Evolutionary conservation across 306 rosid species (phyloP), one percentile per base, ranked within the genome.

Genomic region (Psophocarpus tetragonolobus): DNA sequence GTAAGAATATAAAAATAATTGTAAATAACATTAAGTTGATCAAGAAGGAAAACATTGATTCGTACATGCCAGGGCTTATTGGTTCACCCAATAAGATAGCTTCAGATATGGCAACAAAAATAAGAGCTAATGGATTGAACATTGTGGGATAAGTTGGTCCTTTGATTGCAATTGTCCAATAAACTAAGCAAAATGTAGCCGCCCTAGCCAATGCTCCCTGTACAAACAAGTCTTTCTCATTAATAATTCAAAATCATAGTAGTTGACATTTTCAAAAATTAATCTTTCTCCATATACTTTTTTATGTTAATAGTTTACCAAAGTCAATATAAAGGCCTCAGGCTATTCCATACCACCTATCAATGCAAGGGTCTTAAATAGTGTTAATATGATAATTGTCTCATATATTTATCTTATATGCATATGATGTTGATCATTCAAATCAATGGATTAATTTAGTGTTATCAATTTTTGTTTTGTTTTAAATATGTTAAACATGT

Each of bases 91-190:
- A 80, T 3, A 90, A 6, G 73, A 89, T 6, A 30, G 90, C 87
- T 80, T 88, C 94, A 23, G 77, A 79, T 33, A 87, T n/a, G 10
- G 93, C 86, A 68, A 93, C 96, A 69, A 89, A 89, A 75, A 93
- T 39, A n/a, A 89, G 87, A 79, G 92, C 48, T 26, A 93, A 4
- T 4, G 97, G 93, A 73, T 91, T 89, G 84, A 91, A 93, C 90
- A 91, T 91, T 23, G 97, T 63, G 18, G 93, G 94, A 69, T 85
- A 93, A 35, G 87, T 85, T 3, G 97, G 91, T 44, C 97, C 97
- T 76, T 82, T 74, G 4, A 76, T 21, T 17, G 89, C 4, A 60
- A 91, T 80, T 38, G 75, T 83, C 96, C 96, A 84, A 23, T 85
- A 76, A 6, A 89, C 15, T 6, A 93, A 74, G 87, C 89, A 86